phyloP scores from a whole-genome alignment of 2,329 filamentous ascomycete genomes.

The Sporothrix sp. region DNA sequence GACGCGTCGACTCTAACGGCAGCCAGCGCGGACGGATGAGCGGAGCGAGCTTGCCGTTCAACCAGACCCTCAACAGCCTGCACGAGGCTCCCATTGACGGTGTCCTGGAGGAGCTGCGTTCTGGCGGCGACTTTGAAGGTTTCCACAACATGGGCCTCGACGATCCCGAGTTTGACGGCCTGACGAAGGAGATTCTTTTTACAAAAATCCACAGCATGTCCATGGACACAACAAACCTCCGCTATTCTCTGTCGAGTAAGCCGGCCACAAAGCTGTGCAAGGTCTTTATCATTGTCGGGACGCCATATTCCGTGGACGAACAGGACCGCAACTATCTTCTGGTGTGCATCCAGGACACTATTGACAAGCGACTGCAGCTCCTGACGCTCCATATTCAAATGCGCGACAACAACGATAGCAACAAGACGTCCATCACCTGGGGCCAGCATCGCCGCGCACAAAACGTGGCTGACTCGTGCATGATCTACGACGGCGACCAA shows the following conservation, averaged over 20 bases:
- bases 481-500: slow-evolving; percentile 55
- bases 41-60: slow-evolving; percentile 27
- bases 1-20: slow-evolving; percentile 66
- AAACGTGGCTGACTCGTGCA: slow-evolving; percentile 64
- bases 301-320: slow-evolving; percentile 44
- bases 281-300: slow-evolving; percentile 58
- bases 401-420: slow-evolving; percentile 16
- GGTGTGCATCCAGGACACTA: slow-evolving; percentile 60
- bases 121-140: slow-evolving; percentile 53
- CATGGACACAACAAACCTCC: slow-evolving; percentile 50
- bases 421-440: slow-evolving; percentile 28
- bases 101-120: slow-evolving; percentile 57
- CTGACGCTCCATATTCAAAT: slow-evolving; percentile 51
- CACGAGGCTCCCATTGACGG: slow-evolving; percentile 60
- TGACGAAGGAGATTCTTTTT: slow-evolving; percentile 63
- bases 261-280: slow-evolving; percentile 46
- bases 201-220: slow-evolving; percentile 60
- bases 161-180: slow-evolving; percentile 60
- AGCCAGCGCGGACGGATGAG: slow-evolving; percentile 46
- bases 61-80: slow-evolving; percentile 48
- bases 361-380: slow-evolving; percentile 58
- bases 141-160: slow-evolving; percentile 64
- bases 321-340: slow-evolving; percentile 46
- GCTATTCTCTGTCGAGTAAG: slow-evolving; percentile 46
- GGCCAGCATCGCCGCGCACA: slow-evolving; percentile 50